A percentile compares a stretch with the other conserved stretches of the same genome.
Conservation (phyloP, 108 stramenopile species). For the Fragilariopsis cylindrus region DNA sequence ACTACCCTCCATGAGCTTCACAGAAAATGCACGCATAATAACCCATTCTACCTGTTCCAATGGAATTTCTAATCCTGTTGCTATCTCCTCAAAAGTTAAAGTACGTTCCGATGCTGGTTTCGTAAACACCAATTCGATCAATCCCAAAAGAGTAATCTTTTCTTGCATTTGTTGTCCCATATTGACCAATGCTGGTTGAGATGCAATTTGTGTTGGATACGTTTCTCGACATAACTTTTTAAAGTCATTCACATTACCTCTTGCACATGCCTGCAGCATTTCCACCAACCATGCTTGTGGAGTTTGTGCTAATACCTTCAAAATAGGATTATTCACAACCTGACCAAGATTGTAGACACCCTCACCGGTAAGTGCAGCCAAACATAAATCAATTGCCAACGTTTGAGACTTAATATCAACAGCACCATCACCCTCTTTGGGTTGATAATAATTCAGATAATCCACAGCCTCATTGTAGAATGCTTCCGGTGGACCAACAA, state of each 20-base stretch:
- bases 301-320: conserved; percentile 64
- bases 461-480: conserved; percentile 91
- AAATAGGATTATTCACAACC: conserved; percentile 88
- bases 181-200: conserved; percentile 86
- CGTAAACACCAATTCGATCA: conserved; percentile 94
- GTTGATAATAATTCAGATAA: conserved; percentile 77
- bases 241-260: conserved; percentile 88
- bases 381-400: conserved; percentile 88
- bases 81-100: conserved; percentile 88
- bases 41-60: conserved; percentile 98
- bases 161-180: conserved; percentile 85
- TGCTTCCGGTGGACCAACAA: conserved; percentile 93
- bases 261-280: conserved; percentile 80
- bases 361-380: conserved; percentile 96
- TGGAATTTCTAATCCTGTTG: conserved; percentile 58
- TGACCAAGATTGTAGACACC: conserved; percentile 97
- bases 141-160: conserved; percentile 93
- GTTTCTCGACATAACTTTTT: conserved; percentile 52
- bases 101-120: conserved; percentile 88
- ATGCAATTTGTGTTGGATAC: conserved; percentile 59
- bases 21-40: conserved; percentile 94
- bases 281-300: conserved; percentile 85
- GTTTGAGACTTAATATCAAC: conserved; percentile 29
- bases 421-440: conserved; percentile 34
- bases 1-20: conserved; percentile 84